Evolutionary conservation across 1,284 basidiomycete genomes (phyloP).

Genomic region (Xerocomus minutiporus): DNA sequence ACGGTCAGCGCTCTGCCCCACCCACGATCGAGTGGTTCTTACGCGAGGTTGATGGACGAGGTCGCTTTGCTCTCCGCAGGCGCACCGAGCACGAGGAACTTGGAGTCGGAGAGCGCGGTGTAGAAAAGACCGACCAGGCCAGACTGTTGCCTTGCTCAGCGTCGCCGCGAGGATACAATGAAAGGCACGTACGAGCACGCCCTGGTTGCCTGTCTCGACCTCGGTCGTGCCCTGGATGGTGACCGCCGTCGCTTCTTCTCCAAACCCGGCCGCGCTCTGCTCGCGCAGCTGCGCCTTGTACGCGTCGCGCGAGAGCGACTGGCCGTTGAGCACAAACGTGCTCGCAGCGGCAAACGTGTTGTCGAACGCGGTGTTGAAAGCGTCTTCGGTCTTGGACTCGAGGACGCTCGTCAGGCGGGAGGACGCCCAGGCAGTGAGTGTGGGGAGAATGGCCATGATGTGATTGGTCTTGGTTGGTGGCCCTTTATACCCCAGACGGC

Average conservation of each 20-base stretch:
- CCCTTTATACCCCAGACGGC: not conserved
- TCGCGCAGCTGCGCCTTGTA: conserved; percentile 28
- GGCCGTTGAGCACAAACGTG: conserved; percentile 35
- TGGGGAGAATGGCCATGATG: conserved; percentile 32
- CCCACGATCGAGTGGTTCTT: not conserved
- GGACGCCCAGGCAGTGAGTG: conserved; percentile 36
- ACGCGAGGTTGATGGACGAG: conserved; percentile 30
- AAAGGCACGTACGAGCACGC: conserved; percentile 20
- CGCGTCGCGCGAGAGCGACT: conserved; percentile 21
- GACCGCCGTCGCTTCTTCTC: conserved; percentile 19
- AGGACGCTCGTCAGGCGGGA: conserved; percentile 33
- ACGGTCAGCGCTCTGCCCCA: not conserved
- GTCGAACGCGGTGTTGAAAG: conserved; percentile 35
- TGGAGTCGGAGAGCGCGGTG: conserved; percentile 28
- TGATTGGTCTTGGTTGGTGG: not conserved
- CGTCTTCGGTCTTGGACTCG: conserved; percentile 27
- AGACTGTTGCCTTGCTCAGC: conserved; percentile 9
- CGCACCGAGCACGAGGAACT: conserved; percentile 29
- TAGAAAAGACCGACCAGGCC: conserved; percentile 32
- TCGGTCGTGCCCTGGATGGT: conserved; percentile 26
- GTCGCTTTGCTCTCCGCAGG: conserved; percentile 18
- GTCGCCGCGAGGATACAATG: not conserved
- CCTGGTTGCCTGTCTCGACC: conserved; percentile 25
- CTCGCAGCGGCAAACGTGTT: conserved; percentile 31
- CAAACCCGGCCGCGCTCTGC: conserved; percentile 23